phyloP scores from a whole-genome alignment of 768 basidiomycete genomes.

The Panaeolus papilionaceus region DNA sequence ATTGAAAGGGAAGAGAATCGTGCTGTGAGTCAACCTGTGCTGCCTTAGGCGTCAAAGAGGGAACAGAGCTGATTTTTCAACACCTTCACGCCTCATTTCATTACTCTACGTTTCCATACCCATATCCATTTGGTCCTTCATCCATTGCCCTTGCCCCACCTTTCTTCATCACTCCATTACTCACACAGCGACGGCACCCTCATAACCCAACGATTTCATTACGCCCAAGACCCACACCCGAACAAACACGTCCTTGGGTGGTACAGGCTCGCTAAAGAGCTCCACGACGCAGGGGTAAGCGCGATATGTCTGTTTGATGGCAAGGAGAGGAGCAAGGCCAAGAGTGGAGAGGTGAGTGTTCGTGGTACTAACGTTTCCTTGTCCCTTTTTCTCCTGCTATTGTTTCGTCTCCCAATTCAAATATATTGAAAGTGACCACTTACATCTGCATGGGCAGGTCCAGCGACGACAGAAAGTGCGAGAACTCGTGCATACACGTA shows the following conservation, averaged over 20 bases:
- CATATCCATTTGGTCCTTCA: no score
- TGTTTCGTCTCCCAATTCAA: neutral
- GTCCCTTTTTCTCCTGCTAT: neutral
- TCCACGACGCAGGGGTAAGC: constrained; percentile 59
- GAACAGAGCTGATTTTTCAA: no score
- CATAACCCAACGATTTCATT: constrained; percentile 84
- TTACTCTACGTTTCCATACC: no score
- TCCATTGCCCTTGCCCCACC: no score
- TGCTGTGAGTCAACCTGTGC: constrained; percentile 60
- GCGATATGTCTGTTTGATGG: constrained; percentile 87
- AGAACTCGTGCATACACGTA: constrained; percentile 54
- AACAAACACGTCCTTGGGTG: constrained; percentile 80
- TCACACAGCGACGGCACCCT: constrained; percentile 79
- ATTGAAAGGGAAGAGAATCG: constrained; percentile 71
- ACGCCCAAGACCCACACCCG: constrained; percentile 64
- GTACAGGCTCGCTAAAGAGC: constrained; percentile 72
- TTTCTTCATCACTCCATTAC: no score
- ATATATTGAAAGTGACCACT: neutral
- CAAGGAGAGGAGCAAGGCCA: constrained; percentile 66
- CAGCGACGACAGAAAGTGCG: constrained; percentile 61
- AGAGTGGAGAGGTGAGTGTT: constrained; percentile 67
- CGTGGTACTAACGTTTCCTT: neutral
- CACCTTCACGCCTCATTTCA: no score
- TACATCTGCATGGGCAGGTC: constrained; percentile 41
- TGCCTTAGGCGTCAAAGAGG: no score